A percentile compares a stretch with the other conserved stretches of the same genome.
These are phyloP conservation scores for Coniella vitis DNA, from an alignment of 2,329 filamentous ascomycete species.

Conservation along the genomic window DNA sequence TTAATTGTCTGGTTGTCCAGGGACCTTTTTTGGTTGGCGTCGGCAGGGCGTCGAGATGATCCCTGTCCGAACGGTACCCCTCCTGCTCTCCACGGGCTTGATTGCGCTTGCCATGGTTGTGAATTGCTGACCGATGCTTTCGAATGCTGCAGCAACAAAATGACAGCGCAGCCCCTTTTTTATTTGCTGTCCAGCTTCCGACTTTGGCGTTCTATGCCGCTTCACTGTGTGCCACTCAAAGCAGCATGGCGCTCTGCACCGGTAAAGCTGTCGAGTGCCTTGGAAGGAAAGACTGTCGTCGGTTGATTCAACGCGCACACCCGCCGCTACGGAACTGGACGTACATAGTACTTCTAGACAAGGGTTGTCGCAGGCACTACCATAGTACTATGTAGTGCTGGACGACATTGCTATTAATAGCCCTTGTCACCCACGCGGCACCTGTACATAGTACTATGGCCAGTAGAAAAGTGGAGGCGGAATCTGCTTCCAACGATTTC, in stretches of 20 bases:
- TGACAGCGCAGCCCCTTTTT: no score
- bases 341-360: no score
- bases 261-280: no score
- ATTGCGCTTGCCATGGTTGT: neutral
- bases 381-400: no score
- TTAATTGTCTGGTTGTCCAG: neutral
- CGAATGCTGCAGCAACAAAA: neutral
- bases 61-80: constrained; percentile 3
- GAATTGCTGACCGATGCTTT: neutral
- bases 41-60: neutral
- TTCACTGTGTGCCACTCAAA: neutral
- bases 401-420: constrained; percentile 5
- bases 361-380: constrained; percentile 1
- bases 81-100: constrained; percentile 2
- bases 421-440: neutral
- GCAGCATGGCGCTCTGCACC: no score
- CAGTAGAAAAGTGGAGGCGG: neutral
- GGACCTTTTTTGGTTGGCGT: constrained; percentile 1
- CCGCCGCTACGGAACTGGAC: constrained; percentile 11
- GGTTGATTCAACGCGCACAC: constrained; percentile 1
- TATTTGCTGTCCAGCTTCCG: no score
- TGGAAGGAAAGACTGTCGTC: constrained; percentile 2
- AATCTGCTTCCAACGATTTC: constrained; percentile 4
- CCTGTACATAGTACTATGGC: no score
- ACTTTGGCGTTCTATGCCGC: no score